Base-by-base conservation (phyloP, 2,329 filamentous ascomycete species). In the Pseudogymnoascus sp. region DNA sequence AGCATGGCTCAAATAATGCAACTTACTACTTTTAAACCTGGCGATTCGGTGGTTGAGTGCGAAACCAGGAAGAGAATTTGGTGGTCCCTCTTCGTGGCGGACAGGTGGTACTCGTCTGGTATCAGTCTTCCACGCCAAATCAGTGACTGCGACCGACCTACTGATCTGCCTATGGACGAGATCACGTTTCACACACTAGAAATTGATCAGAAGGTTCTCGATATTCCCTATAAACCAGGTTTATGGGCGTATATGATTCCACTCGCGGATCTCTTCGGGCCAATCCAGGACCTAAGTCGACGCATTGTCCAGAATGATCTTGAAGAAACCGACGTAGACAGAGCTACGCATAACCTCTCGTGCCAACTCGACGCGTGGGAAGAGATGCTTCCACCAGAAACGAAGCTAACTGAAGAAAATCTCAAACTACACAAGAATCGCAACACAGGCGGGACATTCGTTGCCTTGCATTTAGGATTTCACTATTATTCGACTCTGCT, bases 401-500 rank as follows among this genome's bases (percentile, higher is more conserved):
- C 23, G 7, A 63, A 37, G 23, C 19, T 60, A 9, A 15, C 29
- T 3, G 26, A 44, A 0, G n/a, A 64, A 26, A 75, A 70, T 38
- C 64, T 75, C 15, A 38, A 68, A 5, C 40, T 37, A 1, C 70
- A 76, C 23, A 62, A 63, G 13, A 59, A 59, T 1, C 61, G 56
- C 15, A 71, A 73, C 6, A 66, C 70, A 0, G 75, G 74, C 7
- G 68, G 73, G 0, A 64, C 70, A 0, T 76, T 77, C 21, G 66
- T 77, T 2, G 72, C 73, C 10, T 65, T 77, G 17, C 75, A 77
- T 60, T 62, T 77, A 0, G 74, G 71, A 0, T 76, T 71, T 62
- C 71, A 76, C 59, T 73, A 77, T 63, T 77, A 77, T 63, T 67
- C 72, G 0, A 75, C 72, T 0, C 64, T 77, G 19, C 70, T 77